Base-by-base conservation (phyloP, 306 rosid genomes). In the Crataegus laevigata region DNA sequence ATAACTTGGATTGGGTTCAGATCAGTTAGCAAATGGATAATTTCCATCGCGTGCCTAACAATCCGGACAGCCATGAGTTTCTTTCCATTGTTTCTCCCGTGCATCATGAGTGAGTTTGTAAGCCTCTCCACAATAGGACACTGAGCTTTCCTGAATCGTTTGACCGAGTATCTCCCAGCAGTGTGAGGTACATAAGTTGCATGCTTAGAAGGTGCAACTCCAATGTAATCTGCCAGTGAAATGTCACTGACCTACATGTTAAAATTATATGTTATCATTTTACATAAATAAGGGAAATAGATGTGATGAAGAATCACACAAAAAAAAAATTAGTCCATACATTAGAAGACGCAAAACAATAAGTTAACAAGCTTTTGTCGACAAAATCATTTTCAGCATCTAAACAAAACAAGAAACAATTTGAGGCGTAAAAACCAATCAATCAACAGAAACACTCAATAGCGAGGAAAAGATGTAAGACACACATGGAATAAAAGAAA, bases 1-100 rank as follows among this genome's bases (percentile, higher is more conserved):
- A 81, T 81, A 29, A 81, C 80, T 81, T 81, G 84, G 29, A 81
- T 71, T 17, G 80, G 84, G 84, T 81, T 81, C 69, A 64, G 36
- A 52, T 81, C 84, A 14, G 80, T 80, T 10, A 81, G 77, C 80
- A 81, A 65, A 66, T 81, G 84, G 71, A 81, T 81, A 8, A 81
- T 81, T 45, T 81, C 84, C 84, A 81, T 81, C 7, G 84, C 84
- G 2, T 81, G 84, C 66, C 65, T 81, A 5, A 81, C 57, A 34
- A 81, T 81, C 40, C 80, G 55, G 13, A 81, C 80, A 43, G 80
- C 84, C 77, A 81, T 71, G 24, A 81, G 54, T 25, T 81, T 81
- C 72, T 80, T 80, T 21, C 84, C 84, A 5, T 80, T 80, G 77
- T 80, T 75, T 47, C 79, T 70, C 7, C 79, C 76, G 32, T 80